These are phyloP conservation scores for Hygrophoropsis aurantiaca DNA, from an alignment of 768 basidiomycete species.

Conservation along the genomic window DNA sequence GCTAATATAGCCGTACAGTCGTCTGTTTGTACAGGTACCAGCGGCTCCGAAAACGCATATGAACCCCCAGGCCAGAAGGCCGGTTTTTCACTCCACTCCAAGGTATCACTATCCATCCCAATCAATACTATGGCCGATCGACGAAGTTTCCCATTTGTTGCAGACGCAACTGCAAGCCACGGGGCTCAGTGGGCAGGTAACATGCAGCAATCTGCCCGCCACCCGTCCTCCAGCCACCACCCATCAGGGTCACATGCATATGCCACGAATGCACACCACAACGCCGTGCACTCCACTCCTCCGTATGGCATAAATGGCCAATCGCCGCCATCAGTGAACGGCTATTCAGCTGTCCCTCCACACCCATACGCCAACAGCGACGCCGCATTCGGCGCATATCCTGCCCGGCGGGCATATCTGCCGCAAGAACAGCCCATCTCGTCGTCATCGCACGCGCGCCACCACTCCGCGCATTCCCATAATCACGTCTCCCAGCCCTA, in stretches of 20 bases:
- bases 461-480: constrained; percentile 26
- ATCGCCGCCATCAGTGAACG: constrained; percentile 6
- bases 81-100: background rate
- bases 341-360: constrained; percentile 11
- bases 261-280: constrained; percentile 16
- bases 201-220: constrained; percentile 21
- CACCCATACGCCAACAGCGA: constrained; percentile 19
- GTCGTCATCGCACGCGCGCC: constrained; percentile 35
- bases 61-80: constrained; percentile 21
- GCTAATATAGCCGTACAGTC: constrained; percentile 28
- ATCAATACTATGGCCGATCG: constrained; percentile 26
- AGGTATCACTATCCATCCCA: background rate
- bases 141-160: constrained; percentile 27
- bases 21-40: constrained; percentile 22
- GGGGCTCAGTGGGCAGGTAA: constrained; percentile 23
- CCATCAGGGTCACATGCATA: constrained; percentile 13
- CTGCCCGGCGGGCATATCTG: constrained; percentile 25
- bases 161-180: constrained; percentile 9
- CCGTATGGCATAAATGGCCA: constrained; percentile 19
- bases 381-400: constrained; percentile 18
- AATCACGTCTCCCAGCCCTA: constrained; percentile 34
- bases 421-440: constrained; percentile 23
- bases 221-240: constrained; percentile 10
- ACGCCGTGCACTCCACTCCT: constrained; percentile 17
- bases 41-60: constrained; percentile 35